phyloP scores from a whole-genome alignment of 176 grass and related monocot genomes.

The Aegilops tauschii region DNA sequence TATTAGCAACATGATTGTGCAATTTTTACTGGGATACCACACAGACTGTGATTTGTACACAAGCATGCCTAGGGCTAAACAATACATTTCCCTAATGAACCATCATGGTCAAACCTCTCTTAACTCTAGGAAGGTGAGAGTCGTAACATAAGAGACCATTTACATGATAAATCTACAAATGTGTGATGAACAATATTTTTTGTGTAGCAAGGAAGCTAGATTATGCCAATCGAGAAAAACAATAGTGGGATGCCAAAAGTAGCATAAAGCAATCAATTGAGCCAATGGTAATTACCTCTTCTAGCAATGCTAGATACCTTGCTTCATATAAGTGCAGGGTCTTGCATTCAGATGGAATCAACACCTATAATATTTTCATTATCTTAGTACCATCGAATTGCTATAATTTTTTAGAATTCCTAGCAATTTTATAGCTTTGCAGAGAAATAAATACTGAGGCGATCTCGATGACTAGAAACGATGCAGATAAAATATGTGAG shows the following conservation, averaged over 20 bases:
- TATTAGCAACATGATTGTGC: background rate
- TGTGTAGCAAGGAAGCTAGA: background rate
- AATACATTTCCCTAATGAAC: background rate
- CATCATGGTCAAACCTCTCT: background rate
- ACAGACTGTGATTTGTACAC: background rate
- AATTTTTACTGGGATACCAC: background rate
- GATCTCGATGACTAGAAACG: background rate
- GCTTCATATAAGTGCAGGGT: slow-evolving; percentile 95
- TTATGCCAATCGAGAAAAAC: background rate
- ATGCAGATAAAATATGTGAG: background rate
- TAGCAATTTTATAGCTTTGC: background rate
- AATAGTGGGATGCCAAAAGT: background rate
- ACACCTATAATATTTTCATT: slow-evolving; percentile 54
- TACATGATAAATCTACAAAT: background rate
- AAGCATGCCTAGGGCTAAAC: background rate
- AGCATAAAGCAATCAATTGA: slow-evolving; percentile 11
- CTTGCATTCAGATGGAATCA: slow-evolving; percentile 93
- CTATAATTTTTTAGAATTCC: background rate
- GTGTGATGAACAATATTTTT: background rate
- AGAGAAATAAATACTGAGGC: background rate
- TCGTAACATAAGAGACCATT: background rate
- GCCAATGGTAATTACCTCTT: slow-evolving; percentile 59
- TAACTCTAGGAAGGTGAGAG: background rate
- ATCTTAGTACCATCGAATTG: slow-evolving; percentile 14
- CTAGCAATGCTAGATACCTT: slow-evolving; percentile 84